Conservation (phyloP, 2,329 filamentous ascomycete genomes). For the Tolypocladium amazonense region DNA sequence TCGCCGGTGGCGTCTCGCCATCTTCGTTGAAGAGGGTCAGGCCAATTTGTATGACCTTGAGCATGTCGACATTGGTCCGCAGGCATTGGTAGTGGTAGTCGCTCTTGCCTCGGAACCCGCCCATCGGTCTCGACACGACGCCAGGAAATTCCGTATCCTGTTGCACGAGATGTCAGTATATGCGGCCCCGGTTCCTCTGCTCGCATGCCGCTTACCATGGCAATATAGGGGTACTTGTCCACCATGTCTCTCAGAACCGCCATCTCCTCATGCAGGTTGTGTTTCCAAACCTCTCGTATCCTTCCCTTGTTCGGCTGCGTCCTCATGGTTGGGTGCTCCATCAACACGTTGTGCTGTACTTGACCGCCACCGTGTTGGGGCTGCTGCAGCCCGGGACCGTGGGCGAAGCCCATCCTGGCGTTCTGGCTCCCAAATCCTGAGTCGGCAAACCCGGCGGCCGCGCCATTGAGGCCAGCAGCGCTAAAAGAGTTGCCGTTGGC, state of each 20-base stretch:
- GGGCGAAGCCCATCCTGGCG: slow-evolving; percentile 76
- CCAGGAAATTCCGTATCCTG: slow-evolving; percentile 99
- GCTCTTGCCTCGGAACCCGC: slow-evolving; percentile 85
- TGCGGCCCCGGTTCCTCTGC: too few species aligned
- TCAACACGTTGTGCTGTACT: slow-evolving; percentile 25
- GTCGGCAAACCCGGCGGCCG: slow-evolving; percentile 47
- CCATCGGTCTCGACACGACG: slow-evolving; percentile 90
- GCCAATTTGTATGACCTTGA: slow-evolving; percentile 95
- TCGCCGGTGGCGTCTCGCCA: slow-evolving; percentile 72
- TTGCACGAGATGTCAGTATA: not conserved
- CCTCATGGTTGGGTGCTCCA: slow-evolving; percentile 30
- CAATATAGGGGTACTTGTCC: slow-evolving; percentile 89
- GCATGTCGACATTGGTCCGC: slow-evolving; percentile 90
- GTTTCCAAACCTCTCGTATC: slow-evolving; percentile 94
- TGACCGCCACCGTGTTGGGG: slow-evolving; percentile 40
- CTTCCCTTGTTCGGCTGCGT: slow-evolving; percentile 59
- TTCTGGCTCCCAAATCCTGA: slow-evolving; percentile 79
- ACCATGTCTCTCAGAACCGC: slow-evolving; percentile 69
- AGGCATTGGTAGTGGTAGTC: slow-evolving; percentile 99
- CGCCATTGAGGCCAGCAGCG: slow-evolving; percentile 45
- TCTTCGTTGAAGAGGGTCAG: slow-evolving; percentile 88
- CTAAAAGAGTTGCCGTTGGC: slow-evolving; percentile 46
- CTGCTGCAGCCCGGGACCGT: slow-evolving; percentile 42
- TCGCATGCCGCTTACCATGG: slow-evolving; percentile 62
- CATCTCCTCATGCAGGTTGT: slow-evolving; percentile 89